Conservation (phyloP, 2,329 filamentous ascomycete species). For the Myriosclerotinia duriaeana region DNA sequence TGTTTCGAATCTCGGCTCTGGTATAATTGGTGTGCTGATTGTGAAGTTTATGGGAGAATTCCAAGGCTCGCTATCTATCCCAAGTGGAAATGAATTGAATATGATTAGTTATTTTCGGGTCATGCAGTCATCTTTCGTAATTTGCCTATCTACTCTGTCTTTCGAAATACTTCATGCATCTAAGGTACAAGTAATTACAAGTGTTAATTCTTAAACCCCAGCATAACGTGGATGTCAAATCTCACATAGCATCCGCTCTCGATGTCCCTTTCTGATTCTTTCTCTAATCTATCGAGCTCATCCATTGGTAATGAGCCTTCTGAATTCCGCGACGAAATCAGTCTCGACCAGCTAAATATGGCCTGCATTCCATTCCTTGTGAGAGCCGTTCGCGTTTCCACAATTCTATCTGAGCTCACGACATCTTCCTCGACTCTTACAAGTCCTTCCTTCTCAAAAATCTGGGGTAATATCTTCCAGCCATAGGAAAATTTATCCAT, state of each 20-base stretch:
- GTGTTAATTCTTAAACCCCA: not conserved
- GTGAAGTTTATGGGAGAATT: not conserved
- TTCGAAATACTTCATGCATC: not conserved
- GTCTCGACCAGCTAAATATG: not conserved
- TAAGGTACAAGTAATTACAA: not conserved
- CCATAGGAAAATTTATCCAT: not conserved
- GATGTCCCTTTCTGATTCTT: not conserved
- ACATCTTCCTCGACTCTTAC: not conserved
- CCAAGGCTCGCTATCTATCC: not conserved
- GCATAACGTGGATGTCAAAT: not conserved
- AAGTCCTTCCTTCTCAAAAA: not conserved
- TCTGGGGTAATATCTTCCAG: not conserved
- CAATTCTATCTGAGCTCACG: not conserved
- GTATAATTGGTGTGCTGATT: not conserved
- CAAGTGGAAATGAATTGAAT: not conserved
- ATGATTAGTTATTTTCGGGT: not conserved
- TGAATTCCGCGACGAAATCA: not conserved
- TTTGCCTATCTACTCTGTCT: not conserved
- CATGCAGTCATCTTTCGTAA: not conserved
- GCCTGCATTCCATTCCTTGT: not conserved
- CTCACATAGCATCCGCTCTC: not conserved
- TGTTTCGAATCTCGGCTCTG: not conserved
- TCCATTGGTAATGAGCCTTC: not conserved
- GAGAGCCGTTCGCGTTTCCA: not conserved
- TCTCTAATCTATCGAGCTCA: not conserved